Base-by-base conservation (phyloP, 2,329 filamentous ascomycete species). In the Fusarium annulatum region DNA sequence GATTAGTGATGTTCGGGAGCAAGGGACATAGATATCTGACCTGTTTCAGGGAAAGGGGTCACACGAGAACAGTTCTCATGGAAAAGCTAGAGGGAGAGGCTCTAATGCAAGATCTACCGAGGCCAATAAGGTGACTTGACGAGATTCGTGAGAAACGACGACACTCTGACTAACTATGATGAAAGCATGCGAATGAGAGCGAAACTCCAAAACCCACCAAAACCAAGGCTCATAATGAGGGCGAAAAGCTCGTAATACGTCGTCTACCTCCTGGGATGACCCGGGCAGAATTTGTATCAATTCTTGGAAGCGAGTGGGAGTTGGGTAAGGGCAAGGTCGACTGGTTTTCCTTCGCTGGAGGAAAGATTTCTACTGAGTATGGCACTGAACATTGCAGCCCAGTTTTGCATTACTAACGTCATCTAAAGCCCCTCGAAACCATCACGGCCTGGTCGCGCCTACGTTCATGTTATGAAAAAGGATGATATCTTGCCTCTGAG, bases 261-360 rank as follows among this genome's bases (percentile, higher is more conserved):
- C 90, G 96, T 64, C 88, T 99, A 8, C 94, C 96, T 15, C 95
- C 96, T 3, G 94, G 93, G 14, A 87, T 99, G 81, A 97, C 93
- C 0, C 89, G 94, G 78, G 82, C 87, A 2, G 96, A 99, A 78
- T 96, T 97, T 72, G 86, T 91, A 77, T 82, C 85, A 19, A 87
- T 91, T 14, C 81, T 98, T 18, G 95, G 95, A 8, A 88, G 91
- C 4, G 92, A 95, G 55, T 98, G 96, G 96, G 93, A 91, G 78
- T 78, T 88, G 7, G 93, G 93, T n/a, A 89, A 88, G 53, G 94
- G 94, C 38, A 96, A 92, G 80, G 90, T 97, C 18, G 95, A 97
- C 81, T 98, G 94, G 94, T 86, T 93, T 74, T 88, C 88, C 55
- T 99, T 86, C 73, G 82, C 83, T 11, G 76, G 82, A 5, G 89